Base-by-base conservation (phyloP, 2,329 filamentous ascomycete genomes). In the Exophiala alcalophila region DNA sequence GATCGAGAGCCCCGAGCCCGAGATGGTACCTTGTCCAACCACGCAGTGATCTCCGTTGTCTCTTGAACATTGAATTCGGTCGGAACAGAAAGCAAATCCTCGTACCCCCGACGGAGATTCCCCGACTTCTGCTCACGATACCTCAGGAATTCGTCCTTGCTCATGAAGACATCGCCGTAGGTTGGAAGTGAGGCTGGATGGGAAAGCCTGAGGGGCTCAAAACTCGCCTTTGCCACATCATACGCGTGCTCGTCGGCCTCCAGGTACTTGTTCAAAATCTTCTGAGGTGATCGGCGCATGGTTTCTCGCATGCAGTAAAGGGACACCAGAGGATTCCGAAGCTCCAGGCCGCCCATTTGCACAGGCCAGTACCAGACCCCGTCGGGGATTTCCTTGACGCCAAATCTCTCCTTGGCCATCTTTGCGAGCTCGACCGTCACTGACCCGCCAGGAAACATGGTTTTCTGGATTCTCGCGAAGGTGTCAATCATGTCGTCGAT, bases 381-480 rank as follows among this genome's bases (percentile, higher is more conserved):
- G 18, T 74, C 73, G 0, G 72, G 72, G 4, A 76, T 59, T 44
- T 70, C 57, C 1, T 60, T 50, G 9, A 73, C 63, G 2, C 63
- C 62, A 48, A 83, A 84, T 0, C 76, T 72, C 6, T 70, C 57
- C 4, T 63, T 54, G 8, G 84, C 74, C 5, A 68, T 64, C 10
- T 64, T 61, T 36, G 78, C 76, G 2, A 83, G 67, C 49, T 79
- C 72, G n/a, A 73, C 69, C 0, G 72, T 72, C 2, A 81, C 73
- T 20, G 71, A 74, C 2, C 60, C 59, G 1, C 61, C 54, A 4
- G 62, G 56, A 53, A 80, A 80, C 2, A 80, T 57, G 2, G 63
- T 60, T 14, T 61, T 61, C 53, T 80, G 76, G 35, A 80, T 77
- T 23, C 68, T 65, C 26, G 65, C 65, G 38, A 78, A 67, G 0